A percentile compares a stretch with the other conserved stretches of the same genome.
Evolutionary conservation across 129 eudicot species (phyloP).

Genomic region (Calendula officinalis): DNA sequence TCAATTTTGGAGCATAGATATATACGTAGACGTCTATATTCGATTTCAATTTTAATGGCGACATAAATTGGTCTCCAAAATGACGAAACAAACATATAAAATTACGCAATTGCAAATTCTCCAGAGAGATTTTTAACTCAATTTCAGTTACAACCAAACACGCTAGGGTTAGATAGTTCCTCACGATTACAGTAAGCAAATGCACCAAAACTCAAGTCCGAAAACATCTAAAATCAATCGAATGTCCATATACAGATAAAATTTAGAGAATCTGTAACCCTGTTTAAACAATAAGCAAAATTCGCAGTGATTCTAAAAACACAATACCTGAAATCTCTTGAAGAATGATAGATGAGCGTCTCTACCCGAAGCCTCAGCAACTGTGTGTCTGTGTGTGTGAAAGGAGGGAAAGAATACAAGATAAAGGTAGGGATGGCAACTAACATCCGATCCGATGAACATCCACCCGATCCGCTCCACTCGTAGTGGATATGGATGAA

Average conservation of each 20-base stretch:
- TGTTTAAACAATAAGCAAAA: slow-evolving; percentile 2
- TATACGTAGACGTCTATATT: no score
- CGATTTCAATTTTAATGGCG: no score
- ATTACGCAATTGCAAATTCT: no score
- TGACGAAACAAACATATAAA: no score
- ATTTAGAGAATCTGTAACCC: slow-evolving; percentile 6
- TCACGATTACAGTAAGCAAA: no score
- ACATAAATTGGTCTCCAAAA: no score
- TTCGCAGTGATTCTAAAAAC: not conserved
- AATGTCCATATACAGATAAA: not conserved
- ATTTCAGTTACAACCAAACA: no score
- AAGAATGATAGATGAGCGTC: slow-evolving; percentile 13
- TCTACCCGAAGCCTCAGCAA: slow-evolving; percentile 22
- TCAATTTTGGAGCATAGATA: not conserved
- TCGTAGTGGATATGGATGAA: no score
- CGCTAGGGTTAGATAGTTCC: no score
- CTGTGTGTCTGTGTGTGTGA: slow-evolving; percentile 3
- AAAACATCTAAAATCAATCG: not conserved
- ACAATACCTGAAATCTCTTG: slow-evolving; percentile 25
- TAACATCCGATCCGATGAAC: no score
- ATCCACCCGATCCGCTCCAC: no score
- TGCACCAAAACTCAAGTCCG: not conserved
- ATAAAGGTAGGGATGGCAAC: not conserved
- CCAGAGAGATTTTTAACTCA: no score
- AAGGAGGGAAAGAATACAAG: slow-evolving; percentile 10